Base-by-base conservation (phyloP, 495 filamentous ascomycete genomes). In the Endocarpon pusillum region DNA sequence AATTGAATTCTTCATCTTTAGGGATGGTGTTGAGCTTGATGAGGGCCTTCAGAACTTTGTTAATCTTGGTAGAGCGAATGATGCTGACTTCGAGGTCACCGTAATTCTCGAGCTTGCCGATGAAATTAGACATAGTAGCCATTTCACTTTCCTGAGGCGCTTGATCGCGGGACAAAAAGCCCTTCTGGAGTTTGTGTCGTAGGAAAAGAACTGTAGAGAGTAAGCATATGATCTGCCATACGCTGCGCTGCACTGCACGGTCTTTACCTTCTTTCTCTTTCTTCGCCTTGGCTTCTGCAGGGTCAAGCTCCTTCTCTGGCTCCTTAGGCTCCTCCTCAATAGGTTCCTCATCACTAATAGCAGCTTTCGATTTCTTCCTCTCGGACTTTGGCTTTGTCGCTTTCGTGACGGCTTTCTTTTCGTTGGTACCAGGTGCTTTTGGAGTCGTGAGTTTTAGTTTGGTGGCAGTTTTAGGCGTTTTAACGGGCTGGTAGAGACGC, bases 31-130 rank as follows among this genome's bases (percentile, higher is more conserved):
- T 54, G 2, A 93, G 63, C 59, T 89, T 92, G 43, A 92, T 62
- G 46, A 94, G 87, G 25, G 73, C 81, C 58, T 83, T 86, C 30
- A 93, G 64, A 6, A 94, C 85, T 57, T 93, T 93, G 66, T 92
- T 81, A 54, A 93, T 91, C 63, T 92, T 92, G 21, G 85, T 93
- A 3, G 52, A 57, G 32, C 74, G 66, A 44, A 94, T 91, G 42
- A 92, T 87, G 42, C 69, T 71, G 10, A 79, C 80, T 42, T 93
- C 86, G 15, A 94, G 67, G 35, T 91, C 81, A 1, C 67, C 57
- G 46, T 78, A 73, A 3, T 57, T 69, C 51, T 94, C 86, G 3
- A 94, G 67, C 49, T 85, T 83, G 19, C 59, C 66, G 30, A 93
- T 63, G 51, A 75, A 85, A 12, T 74, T 71, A 5, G 77, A 74